Conservation (phyloP, 768 basidiomycete genomes). For the Xerocomellus amylosporus region DNA sequence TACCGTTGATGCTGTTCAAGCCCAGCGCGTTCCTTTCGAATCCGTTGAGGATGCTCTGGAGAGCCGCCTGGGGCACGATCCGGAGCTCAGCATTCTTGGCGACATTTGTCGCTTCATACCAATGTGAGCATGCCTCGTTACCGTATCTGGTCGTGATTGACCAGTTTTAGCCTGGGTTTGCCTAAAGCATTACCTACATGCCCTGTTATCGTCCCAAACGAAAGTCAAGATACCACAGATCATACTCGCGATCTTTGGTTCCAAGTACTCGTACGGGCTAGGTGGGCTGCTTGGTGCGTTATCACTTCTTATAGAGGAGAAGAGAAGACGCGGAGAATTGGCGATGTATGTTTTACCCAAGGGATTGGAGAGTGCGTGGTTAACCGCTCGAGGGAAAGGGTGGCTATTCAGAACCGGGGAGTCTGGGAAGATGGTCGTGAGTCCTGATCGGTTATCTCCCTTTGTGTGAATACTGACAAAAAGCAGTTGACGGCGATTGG, state of each 20-base stretch:
- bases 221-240: conserved; percentile 40
- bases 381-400: conserved; percentile 69
- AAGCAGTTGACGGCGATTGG: conserved; percentile 62
- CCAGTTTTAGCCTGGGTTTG: conserved; percentile 54
- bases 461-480: conserved; percentile 8
- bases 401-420: conserved; percentile 70
- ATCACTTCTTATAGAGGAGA: conserved; percentile 83
- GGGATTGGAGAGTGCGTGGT: conserved; percentile 88
- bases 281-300: conserved; percentile 73
- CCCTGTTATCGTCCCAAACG: conserved; percentile 41
- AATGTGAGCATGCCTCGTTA: conserved; percentile 48
- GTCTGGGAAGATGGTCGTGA: conserved; percentile 63
- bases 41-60: conserved; percentile 63
- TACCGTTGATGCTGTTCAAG: conserved; percentile 84
- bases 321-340: conserved; percentile 81
- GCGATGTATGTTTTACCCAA: conserved; percentile 93
- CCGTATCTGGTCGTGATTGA: not conserved
- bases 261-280: conserved; percentile 71
- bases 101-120: conserved; percentile 76
- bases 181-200: conserved; percentile 59
- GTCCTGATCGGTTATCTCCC: conserved; percentile 22
- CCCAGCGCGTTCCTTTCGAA: conserved; percentile 59
- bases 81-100: conserved; percentile 88
- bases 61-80: conserved; percentile 66
- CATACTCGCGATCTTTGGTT: conserved; percentile 55